Conservation (phyloP, 2,329 filamentous ascomycete genomes). For the Phialophora tarda region DNA sequence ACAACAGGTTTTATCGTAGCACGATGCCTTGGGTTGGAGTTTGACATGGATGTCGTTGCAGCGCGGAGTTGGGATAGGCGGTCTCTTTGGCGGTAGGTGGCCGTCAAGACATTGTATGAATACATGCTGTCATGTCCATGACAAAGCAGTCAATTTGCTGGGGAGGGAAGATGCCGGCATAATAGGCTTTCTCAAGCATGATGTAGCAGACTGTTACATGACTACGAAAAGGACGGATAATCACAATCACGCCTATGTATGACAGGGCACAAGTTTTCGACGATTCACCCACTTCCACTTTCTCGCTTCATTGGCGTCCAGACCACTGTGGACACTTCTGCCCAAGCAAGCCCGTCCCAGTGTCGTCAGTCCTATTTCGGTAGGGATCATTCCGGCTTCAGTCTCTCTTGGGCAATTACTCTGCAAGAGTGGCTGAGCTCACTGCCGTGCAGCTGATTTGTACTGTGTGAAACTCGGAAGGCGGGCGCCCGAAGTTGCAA, state of each 20-base stretch:
- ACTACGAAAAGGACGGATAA: neutral
- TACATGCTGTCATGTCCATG: neutral
- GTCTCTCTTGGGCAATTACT: slow-evolving; percentile 15
- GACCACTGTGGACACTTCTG: neutral
- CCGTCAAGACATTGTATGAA: slow-evolving; percentile 9
- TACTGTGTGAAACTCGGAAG: slow-evolving; percentile 30
- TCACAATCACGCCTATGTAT: neutral
- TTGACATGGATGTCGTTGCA: slow-evolving; percentile 1
- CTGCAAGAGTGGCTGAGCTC: slow-evolving; percentile 27
- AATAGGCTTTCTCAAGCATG: neutral
- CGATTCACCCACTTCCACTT: neutral
- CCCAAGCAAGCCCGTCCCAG: neutral
- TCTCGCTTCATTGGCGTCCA: neutral
- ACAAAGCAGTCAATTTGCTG: neutral
- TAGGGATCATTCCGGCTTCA: slow-evolving; percentile 22
- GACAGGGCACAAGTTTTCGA: neutral
- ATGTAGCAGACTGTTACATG: slow-evolving; percentile 1
- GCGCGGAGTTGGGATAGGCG: slow-evolving; percentile 6
- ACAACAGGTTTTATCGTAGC: slow-evolving; percentile 1
- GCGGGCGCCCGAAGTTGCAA: slow-evolving; percentile 15
- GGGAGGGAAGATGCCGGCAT: neutral
- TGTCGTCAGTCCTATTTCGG: slow-evolving; percentile 20
- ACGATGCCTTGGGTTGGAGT: slow-evolving; percentile 3
- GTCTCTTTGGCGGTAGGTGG: neutral
- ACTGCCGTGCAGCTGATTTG: slow-evolving; percentile 16